A percentile compares a stretch with the other conserved stretches of the same genome.
Conservation (phyloP, 2,329 filamentous ascomycete genomes). For the Fusarium protoensiforme region DNA sequence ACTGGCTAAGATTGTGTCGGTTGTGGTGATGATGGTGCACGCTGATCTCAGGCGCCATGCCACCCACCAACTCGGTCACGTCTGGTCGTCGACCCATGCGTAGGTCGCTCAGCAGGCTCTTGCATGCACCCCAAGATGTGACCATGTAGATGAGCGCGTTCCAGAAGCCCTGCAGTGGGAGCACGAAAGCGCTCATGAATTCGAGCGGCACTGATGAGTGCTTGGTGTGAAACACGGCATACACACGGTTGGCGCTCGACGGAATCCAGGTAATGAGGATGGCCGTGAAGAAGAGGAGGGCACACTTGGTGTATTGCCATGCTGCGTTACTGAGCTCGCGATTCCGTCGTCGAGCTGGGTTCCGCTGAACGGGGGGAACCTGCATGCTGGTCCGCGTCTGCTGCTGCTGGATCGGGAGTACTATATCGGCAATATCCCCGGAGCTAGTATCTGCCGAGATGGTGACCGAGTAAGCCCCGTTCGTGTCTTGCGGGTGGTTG, state of each 20-base stretch:
- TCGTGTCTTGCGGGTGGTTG: conserved; percentile 18
- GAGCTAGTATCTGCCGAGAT: conserved; percentile 54
- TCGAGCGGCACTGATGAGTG: conserved; percentile 69
- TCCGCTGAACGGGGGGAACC: conserved; percentile 31
- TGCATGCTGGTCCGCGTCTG: conserved; percentile 18
- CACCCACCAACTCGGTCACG: conserved; percentile 49
- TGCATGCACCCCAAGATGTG: conserved; percentile 75
- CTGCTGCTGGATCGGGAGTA: conserved; percentile 41
- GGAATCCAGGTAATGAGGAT: conserved; percentile 81
- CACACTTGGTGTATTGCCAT: conserved; percentile 77
- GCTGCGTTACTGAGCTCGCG: conserved; percentile 71
- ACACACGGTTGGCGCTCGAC: conserved; percentile 81
- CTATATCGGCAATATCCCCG: conserved; percentile 36
- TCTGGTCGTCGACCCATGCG: conserved; percentile 40
- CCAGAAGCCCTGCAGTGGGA: conserved; percentile 88
- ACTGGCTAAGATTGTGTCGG: conserved; percentile 42
- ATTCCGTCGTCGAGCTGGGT: conserved; percentile 49
- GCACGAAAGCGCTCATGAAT: conserved; percentile 76
- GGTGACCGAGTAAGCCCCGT: conserved; percentile 60
- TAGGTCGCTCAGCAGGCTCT: conserved; percentile 57
- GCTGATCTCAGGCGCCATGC: conserved; percentile 31
- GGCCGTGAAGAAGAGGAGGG: conserved; percentile 77
- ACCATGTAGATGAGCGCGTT: conserved; percentile 81
- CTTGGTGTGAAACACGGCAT: conserved; percentile 70
- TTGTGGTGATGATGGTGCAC: conserved; percentile 24